Base-by-base conservation (phyloP, 257 asterid species). In the Leonotis leonurus region DNA sequence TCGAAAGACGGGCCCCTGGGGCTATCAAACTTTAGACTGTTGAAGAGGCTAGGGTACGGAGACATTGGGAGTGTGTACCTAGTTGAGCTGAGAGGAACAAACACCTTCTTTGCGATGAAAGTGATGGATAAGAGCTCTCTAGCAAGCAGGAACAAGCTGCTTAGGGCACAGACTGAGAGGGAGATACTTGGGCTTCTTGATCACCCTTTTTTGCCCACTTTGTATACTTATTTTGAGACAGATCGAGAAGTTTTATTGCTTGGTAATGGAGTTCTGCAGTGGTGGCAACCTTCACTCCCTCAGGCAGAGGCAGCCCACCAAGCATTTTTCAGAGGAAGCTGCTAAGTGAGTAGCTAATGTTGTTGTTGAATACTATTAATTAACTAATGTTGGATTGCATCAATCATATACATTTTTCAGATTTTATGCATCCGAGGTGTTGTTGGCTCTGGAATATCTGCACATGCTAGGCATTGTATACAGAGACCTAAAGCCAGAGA, bases 221-320 rank as follows among this genome's bases (percentile, higher is more conserved):
- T 90, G 4, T 90, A 90, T 52, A 80, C 96, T 32, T 80, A 90
- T 51, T 88, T 90, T 51, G 98, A 90, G 71, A 90, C 94, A n/a
- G n/a, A n/a, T n/a, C 1, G 98, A 90, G 0, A 88, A 90, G 56
- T 82, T 81, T 26, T 81, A 82, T 72, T 90, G 98, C 85, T 70
- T 90, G 81, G 91, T 90, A 1, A 90, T 90, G 94, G 98, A 90
- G 79, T 90, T 85, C 55, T 90, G 98, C 54, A 85, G 95, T 57
- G 98, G 98, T 22, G 98, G 96, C 20, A 88, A 91, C 76, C 98
- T 91, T 37, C 96, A 91, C 26, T 75, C 90, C n/a, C 89, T 91
- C 29, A 73, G 98, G 32, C 98, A 91, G 67, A 91, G 82, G 73
- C 96, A 91, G 77, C 95, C 95, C 57, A 73, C 74, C 78, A 90